Conservation (phyloP, 768 basidiomycete species). For the Psilocybe sp. region DNA sequence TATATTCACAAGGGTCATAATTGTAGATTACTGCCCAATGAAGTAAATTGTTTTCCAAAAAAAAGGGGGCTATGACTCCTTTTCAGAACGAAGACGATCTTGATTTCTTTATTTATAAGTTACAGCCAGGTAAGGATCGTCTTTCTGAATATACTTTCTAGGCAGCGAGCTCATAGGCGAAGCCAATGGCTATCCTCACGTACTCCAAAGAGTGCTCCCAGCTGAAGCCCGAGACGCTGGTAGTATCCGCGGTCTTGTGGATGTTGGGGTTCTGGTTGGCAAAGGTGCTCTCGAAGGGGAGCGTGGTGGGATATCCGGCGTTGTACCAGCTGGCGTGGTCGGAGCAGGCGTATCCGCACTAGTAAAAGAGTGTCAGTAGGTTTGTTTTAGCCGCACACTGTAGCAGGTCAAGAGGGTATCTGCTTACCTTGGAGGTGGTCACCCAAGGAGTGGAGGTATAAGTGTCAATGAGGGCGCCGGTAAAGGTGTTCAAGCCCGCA, state of each 20-base stretch:
- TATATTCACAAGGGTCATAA: no score
- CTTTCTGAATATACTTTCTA: not conserved
- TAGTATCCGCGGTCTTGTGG: conserved; percentile 28
- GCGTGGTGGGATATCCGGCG: conserved; percentile 41
- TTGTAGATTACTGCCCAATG: no score
- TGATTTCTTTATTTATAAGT: not conserved
- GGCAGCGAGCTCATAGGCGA: conserved; percentile 46
- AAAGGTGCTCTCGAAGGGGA: conserved; percentile 32
- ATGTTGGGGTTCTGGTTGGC: conserved; percentile 22
- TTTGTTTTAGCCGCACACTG: not conserved
- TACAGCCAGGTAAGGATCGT: not conserved
- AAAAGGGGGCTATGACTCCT: not conserved
- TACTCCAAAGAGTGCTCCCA: conserved; percentile 51
- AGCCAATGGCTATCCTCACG: conserved; percentile 56
- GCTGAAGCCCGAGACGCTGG: conserved; percentile 33
- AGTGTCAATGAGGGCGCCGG: conserved; percentile 35
- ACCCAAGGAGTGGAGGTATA: conserved; percentile 41
- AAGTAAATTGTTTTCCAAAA: not conserved
- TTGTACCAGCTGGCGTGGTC: conserved; percentile 37
- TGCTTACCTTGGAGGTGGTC: conserved; percentile 25
- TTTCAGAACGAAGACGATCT: not conserved
- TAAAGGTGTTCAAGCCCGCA: conserved; percentile 36
- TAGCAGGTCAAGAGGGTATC: not conserved
- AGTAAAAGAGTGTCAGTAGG: not conserved
- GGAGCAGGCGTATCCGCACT: conserved; percentile 29